Percentiles rank a stretch among this genome's conserved stretches.
Conservation (phyloP, 768 basidiomycete genomes). For the Hydnomerulius pinastri region DNA sequence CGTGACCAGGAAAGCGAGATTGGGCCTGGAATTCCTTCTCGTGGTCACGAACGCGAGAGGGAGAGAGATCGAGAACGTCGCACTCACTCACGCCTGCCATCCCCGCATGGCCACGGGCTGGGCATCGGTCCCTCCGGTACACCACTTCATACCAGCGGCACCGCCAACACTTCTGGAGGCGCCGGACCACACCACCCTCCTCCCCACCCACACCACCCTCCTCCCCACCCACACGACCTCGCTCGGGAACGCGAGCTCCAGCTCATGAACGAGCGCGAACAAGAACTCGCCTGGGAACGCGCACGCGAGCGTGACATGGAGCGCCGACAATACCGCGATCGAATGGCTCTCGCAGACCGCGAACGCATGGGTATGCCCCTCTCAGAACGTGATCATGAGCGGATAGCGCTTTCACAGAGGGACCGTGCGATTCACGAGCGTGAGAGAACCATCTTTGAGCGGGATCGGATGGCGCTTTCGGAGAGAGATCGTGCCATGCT, state of each 20-base stretch:
- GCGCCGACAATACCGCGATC: slow-evolving; percentile 29
- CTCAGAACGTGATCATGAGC: slow-evolving; percentile 26
- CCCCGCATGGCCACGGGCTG: slow-evolving; percentile 19
- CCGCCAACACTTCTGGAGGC: slow-evolving; percentile 19
- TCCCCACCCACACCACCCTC: neutral
- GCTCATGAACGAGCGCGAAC: slow-evolving; percentile 23
- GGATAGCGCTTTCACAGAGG: slow-evolving; percentile 16
- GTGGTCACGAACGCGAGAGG: slow-evolving; percentile 29
- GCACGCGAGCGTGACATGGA: slow-evolving; percentile 29
- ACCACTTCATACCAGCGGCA: slow-evolving; percentile 6
- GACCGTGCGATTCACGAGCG: slow-evolving; percentile 19
- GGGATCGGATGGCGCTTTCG: slow-evolving; percentile 5
- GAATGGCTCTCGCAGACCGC: slow-evolving; percentile 22
- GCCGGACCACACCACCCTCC: slow-evolving; percentile 19
- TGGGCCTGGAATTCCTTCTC: slow-evolving; percentile 24
- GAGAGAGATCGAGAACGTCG: slow-evolving; percentile 34
- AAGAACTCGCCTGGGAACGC: slow-evolving; percentile 29
- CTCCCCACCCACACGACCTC: slow-evolving; percentile 24
- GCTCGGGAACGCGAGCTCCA: slow-evolving; percentile 26
- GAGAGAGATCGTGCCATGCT: slow-evolving; percentile 23
- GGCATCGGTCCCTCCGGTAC: slow-evolving; percentile 7
- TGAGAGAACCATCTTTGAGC: neutral
- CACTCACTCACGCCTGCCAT: slow-evolving; percentile 26
- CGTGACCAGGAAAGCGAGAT: slow-evolving; percentile 27
- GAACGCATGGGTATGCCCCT: slow-evolving; percentile 20